Conservation (phyloP, 129 eudicot genomes). For the Artemisia argyi region DNA sequence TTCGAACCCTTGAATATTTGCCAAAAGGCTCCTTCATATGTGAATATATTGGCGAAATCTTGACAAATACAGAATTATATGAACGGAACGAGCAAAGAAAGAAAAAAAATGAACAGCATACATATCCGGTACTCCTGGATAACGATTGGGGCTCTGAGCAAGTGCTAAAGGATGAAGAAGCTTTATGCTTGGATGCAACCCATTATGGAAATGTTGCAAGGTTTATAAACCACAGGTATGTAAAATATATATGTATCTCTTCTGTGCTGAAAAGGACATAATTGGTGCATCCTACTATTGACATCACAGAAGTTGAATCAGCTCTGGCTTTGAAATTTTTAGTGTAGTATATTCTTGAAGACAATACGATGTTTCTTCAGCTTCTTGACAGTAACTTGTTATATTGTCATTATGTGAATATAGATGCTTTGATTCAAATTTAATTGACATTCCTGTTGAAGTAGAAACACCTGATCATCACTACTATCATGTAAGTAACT, state of each 20-base stretch:
- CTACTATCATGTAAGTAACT: conserved; percentile 76
- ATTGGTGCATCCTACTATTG: neutral
- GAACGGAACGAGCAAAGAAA: conserved; percentile 48
- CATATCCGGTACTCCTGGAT: conserved; percentile 72
- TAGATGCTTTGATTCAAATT: conserved; percentile 71
- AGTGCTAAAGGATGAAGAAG: conserved; percentile 72
- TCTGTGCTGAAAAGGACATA: neutral
- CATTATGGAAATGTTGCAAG: conserved; percentile 74
- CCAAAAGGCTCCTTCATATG: conserved; percentile 84
- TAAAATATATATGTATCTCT: no score
- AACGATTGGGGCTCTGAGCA: conserved; percentile 87
- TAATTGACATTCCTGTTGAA: conserved; percentile 73
- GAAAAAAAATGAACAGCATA: conserved; percentile 43
- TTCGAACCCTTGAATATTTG: conserved; percentile 55
- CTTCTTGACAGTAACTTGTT: conserved; percentile 8
- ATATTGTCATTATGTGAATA: conserved; percentile 8
- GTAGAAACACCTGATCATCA: conserved; percentile 82
- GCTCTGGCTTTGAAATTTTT: conserved; percentile 22
- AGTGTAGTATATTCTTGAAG: conserved; percentile 9
- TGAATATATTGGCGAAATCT: conserved; percentile 77
- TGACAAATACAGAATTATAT: conserved; percentile 70
- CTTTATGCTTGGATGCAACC: conserved; percentile 88
- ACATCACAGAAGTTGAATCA: neutral
- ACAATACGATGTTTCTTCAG: neutral
- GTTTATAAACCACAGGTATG: conserved; percentile 84